Conservation (phyloP, 1,139 yeast species). For the Candida glucosophila region DNA sequence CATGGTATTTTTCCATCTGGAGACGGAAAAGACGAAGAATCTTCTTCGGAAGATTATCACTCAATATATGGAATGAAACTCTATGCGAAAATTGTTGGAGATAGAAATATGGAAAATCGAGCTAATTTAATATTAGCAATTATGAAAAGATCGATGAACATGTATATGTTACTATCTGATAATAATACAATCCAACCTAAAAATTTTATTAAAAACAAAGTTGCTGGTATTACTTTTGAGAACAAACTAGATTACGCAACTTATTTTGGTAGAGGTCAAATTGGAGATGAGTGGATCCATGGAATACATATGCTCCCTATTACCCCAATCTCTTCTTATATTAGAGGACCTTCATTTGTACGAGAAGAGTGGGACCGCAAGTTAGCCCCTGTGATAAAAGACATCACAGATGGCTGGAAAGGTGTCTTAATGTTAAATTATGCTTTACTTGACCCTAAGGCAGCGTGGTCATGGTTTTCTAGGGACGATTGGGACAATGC, state of each 20-base stretch:
- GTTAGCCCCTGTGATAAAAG: conserved; percentile 21
- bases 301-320: conserved; percentile 43
- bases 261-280: conserved; percentile 35
- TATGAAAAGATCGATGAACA: conserved; percentile 32
- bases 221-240: conserved; percentile 38
- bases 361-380: conserved; percentile 37
- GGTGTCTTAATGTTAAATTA: conserved; percentile 34
- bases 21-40: conserved; percentile 41
- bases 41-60: conserved; percentile 39
- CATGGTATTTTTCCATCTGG: conserved; percentile 38
- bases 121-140: conserved; percentile 35
- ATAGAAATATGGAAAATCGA: conserved; percentile 26
- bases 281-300: conserved; percentile 39
- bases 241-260: conserved; percentile 38
- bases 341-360: conserved; percentile 27
- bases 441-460: conserved; percentile 28
- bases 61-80: conserved; percentile 37
- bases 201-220: conserved; percentile 30
- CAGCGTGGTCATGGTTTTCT: conserved; percentile 32
- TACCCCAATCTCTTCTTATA: conserved; percentile 34
- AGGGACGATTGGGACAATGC: conserved; percentile 30
- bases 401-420: conserved; percentile 38
- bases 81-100: conserved; percentile 25
- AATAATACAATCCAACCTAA: conserved; percentile 32
- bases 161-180: conserved; percentile 34